Evolutionary conservation across 306 rosid species (phyloP), one percentile per base, ranked within the genome.

Genomic region (Medicago arabica): DNA sequence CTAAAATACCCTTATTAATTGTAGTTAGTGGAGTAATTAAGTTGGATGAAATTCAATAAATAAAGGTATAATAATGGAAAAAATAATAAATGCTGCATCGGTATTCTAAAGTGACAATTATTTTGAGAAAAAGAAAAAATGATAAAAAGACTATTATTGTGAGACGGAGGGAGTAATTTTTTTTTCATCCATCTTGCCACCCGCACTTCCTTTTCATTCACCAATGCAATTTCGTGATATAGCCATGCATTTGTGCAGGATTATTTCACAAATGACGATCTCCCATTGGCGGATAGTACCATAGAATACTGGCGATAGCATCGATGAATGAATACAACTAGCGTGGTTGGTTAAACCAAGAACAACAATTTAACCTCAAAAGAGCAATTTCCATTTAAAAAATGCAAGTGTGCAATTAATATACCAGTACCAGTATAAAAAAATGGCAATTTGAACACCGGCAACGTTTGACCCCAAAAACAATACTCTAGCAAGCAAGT

Each of bases 351-450:
- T 19, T 69, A 78, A 83, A 78, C 77, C 80, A 31, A 53, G 65
- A 78, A 69, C 65, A 63, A 83, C 15, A 39, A 72, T 68, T 51
- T 31, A 7, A 76, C 55, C 64, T 49, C 81, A 75, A 69, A 57
- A 69, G 11, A 53, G 23, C 36, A 46, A 39, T 43, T 31, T 50
- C 7, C 11, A 9, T 43, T 13, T 2, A 2, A 6, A 14, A 55
- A 65, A 9, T 54, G 80, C 83, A 80, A 74, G 84, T 74, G 71
- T 68, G 50, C 36, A 0, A 59, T 21, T 21, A 80, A 69, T 39
- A 71, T 67, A 19, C 36, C 28, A 39, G 60, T 9, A 54, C 23
- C 23, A 28, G 31, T 28, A 28, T 28, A 28, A 28, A 58, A 59
- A 75, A 81, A 75, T 67, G 9, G 39, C 80, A 75, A 75, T 68